Evolutionary conservation across 1,284 basidiomycete species (phyloP).

Genomic region (Phellopilus nigrolimitatus): DNA sequence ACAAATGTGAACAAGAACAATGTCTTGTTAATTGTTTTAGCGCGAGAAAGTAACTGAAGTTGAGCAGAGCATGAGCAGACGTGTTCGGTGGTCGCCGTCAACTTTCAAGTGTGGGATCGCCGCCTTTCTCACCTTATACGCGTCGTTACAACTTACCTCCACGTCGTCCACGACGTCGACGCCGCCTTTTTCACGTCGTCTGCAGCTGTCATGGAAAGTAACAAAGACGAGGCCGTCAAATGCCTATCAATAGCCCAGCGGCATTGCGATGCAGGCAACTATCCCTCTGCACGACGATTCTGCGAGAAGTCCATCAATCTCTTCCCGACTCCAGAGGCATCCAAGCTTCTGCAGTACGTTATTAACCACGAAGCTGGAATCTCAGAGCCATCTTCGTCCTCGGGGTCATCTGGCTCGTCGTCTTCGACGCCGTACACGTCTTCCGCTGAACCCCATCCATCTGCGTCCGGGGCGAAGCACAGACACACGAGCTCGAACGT

Average conservation of each 20-base stretch:
- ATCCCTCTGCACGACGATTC: conserved; percentile 81
- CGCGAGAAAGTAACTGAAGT: too few relatives aligned
- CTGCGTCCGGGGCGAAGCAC: conserved; percentile 59
- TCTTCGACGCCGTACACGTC: too few relatives aligned
- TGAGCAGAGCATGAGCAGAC: too few relatives aligned
- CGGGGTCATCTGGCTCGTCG: conserved; percentile 35
- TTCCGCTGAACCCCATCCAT: conserved; percentile 64
- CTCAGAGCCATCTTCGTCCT: conserved; percentile 30
- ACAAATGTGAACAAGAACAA: too few relatives aligned
- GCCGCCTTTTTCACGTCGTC: conserved; percentile 1
- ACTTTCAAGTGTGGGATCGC: too few relatives aligned
- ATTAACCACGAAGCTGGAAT: conserved; percentile 41
- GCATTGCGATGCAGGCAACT: conserved; percentile 68
- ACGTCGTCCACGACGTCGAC: conserved; percentile 15
- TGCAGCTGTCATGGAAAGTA: conserved; percentile 66
- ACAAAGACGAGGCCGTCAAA: conserved; percentile 83
- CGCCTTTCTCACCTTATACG: too few relatives aligned
- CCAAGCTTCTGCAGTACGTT: conserved; percentile 61
- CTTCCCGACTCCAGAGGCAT: conserved; percentile 78
- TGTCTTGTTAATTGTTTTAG: too few relatives aligned
- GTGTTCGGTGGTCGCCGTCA: too few relatives aligned
- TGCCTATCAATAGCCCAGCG: conserved; percentile 75
- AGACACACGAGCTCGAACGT: conserved; percentile 31
- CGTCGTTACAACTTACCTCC: background rate
- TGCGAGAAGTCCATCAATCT: conserved; percentile 85